Percentiles rank a stretch among this genome's conserved stretches.
Evolutionary conservation across 2,329 filamentous ascomycete species (phyloP).

Genomic region (Penicillium brevicompactum): DNA sequence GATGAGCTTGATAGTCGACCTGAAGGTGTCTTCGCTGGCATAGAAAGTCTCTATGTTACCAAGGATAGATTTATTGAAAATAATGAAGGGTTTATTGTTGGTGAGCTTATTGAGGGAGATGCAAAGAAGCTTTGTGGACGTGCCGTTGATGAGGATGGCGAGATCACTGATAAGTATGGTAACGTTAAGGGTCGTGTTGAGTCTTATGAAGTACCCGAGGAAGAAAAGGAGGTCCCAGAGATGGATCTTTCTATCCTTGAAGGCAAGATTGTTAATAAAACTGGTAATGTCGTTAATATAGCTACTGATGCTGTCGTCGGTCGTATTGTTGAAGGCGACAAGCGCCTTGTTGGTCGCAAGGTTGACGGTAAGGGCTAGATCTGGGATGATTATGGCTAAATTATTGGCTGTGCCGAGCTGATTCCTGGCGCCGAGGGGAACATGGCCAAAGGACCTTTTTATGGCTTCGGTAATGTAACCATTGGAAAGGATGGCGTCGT

Average conservation of each 20-base stretch:
- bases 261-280: constrained; percentile 65
- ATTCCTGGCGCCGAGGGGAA: constrained; percentile 53
- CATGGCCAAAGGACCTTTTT: constrained; percentile 60
- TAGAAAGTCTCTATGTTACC: constrained; percentile 58
- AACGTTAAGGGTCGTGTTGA: constrained; percentile 63
- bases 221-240: constrained; percentile 48
- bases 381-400: constrained; percentile 64
- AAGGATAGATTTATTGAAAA: constrained; percentile 68
- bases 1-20: constrained; percentile 57
- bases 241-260: constrained; percentile 62
- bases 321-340: constrained; percentile 60
- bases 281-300: constrained; percentile 61
- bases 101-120: constrained; percentile 71
- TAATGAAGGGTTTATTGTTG: constrained; percentile 75
- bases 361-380: constrained; percentile 64
- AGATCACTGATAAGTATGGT: constrained; percentile 76
- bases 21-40: constrained; percentile 61
- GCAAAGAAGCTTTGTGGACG: constrained; percentile 72
- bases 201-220: constrained; percentile 54
- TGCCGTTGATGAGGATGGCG: constrained; percentile 77
- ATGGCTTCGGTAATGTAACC: constrained; percentile 59
- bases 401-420: constrained; percentile 62
- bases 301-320: constrained; percentile 61
- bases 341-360: constrained; percentile 61
- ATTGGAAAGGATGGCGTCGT: constrained; percentile 62